phyloP scores from a whole-genome alignment of 2,329 filamentous ascomycete species.

The Aphanoascus verrucosus region DNA sequence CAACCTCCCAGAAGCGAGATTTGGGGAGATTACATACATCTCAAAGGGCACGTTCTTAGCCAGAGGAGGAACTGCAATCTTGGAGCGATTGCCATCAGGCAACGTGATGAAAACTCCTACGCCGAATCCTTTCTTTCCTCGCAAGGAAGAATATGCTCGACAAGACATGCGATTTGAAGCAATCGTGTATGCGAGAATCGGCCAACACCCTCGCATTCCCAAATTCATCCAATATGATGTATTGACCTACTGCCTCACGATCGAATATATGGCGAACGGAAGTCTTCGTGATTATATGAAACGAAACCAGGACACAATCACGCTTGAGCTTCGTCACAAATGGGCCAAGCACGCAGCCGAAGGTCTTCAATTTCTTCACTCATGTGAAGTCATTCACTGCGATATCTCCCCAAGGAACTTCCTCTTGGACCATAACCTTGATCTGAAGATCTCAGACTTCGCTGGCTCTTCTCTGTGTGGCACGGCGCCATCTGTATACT shows the following conservation, averaged over 20 bases:
- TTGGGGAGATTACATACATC: too few relatives aligned
- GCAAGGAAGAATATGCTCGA: neutral
- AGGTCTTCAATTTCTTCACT: conserved; percentile 29
- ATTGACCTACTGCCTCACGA: neutral
- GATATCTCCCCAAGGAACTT: conserved; percentile 34
- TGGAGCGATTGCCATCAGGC: too few relatives aligned
- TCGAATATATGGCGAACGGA: conserved; percentile 7
- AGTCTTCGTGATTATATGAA: conserved; percentile 1
- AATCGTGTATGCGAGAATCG: neutral
- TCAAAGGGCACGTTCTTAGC: too few relatives aligned
- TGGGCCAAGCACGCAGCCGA: conserved; percentile 29
- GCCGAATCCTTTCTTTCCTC: neutral
- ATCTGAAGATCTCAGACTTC: conserved; percentile 32
- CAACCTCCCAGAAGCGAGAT: too few relatives aligned
- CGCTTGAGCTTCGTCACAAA: conserved; percentile 14
- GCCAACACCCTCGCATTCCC: neutral
- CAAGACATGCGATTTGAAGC: neutral
- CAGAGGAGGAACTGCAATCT: too few relatives aligned
- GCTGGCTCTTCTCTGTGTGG: conserved; percentile 25
- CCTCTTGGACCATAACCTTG: conserved; percentile 27
- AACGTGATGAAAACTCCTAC: neutral
- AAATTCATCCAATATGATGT: neutral
- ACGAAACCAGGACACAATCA: neutral
- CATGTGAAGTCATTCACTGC: conserved; percentile 32
- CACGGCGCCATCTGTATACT: conserved; percentile 15